Percentiles rank a stretch among this genome's conserved stretches.
Conservation (phyloP, 2,329 filamentous ascomycete genomes). For the Myotisia sp. region DNA sequence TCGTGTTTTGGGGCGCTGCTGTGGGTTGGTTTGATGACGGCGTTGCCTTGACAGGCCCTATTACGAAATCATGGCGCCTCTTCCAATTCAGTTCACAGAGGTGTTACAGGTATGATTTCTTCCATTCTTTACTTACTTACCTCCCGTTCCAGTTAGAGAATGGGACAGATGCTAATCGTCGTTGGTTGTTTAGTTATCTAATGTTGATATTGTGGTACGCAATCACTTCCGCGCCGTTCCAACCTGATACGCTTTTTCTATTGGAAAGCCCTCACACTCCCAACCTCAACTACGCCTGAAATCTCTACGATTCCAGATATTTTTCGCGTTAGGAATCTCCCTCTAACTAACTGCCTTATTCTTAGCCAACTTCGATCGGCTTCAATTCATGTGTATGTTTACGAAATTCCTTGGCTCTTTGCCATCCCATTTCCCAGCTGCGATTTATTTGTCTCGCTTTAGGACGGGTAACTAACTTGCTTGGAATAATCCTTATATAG, state of each 20-base stretch:
- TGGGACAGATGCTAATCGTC: neutral
- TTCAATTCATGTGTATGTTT: slow-evolving; percentile 71
- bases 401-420: slow-evolving; percentile 12
- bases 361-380: slow-evolving; percentile 57
- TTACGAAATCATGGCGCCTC: slow-evolving; percentile 41
- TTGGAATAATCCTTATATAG: slow-evolving; percentile 37
- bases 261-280: no score
- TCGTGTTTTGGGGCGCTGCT: slow-evolving; percentile 22
- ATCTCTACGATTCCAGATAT: slow-evolving; percentile 16
- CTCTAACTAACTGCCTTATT: neutral
- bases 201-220: slow-evolving; percentile 40
- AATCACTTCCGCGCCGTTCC: slow-evolving; percentile 5
- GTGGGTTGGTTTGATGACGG: slow-evolving; percentile 25
- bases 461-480: neutral
- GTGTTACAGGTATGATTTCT: slow-evolving; percentile 52
- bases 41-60: slow-evolving; percentile 24
- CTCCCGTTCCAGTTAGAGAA: neutral
- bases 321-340: slow-evolving; percentile 9
- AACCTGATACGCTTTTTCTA: no score
- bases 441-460: neutral
- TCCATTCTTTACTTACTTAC: neutral
- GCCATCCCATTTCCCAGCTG: slow-evolving; percentile 6
- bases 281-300: no score
- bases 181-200: slow-evolving; percentile 33
- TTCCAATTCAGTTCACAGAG: slow-evolving; percentile 90